Conservation (phyloP, 176 grass and related monocot genomes). For the Otatea glauca region DNA sequence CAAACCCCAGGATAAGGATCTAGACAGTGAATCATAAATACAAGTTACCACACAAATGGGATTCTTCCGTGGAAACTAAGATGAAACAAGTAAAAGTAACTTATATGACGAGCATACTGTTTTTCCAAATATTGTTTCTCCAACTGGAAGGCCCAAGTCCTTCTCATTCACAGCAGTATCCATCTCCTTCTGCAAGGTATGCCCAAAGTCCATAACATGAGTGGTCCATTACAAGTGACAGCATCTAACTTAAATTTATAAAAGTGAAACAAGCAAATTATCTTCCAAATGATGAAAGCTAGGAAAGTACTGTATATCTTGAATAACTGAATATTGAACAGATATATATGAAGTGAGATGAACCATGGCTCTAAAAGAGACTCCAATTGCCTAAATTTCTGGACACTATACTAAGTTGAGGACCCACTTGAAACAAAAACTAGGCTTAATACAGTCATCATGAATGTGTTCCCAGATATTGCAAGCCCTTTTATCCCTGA, state of each 20-base stretch:
- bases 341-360: conserved; percentile 12
- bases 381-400: background rate
- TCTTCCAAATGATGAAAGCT: conserved; percentile 16
- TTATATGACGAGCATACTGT: conserved; percentile 61
- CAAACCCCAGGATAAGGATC: conserved; percentile 91
- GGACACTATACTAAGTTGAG: background rate
- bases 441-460: conserved; percentile 8
- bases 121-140: conserved; percentile 90
- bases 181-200: conserved; percentile 84
- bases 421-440: background rate
- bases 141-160: conserved; percentile 71
- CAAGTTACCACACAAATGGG: conserved; percentile 25
- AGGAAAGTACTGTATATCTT: background rate
- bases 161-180: conserved; percentile 62
- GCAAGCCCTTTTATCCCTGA: background rate
- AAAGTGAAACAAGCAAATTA: conserved; percentile 33
- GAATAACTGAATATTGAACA: background rate
- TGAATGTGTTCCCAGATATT: background rate
- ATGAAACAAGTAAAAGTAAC: conserved; percentile 35
- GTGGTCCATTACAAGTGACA: conserved; percentile 8
- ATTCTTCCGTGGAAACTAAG: background rate
- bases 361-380: background rate
- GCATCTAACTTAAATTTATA: background rate
- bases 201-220: conserved; percentile 27
- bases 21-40: conserved; percentile 45